Percentiles rank a stretch among this genome's conserved stretches.
Evolutionary conservation across 2,329 filamentous ascomycete species (phyloP).

Genomic region (Alternaria brassicicola): DNA sequence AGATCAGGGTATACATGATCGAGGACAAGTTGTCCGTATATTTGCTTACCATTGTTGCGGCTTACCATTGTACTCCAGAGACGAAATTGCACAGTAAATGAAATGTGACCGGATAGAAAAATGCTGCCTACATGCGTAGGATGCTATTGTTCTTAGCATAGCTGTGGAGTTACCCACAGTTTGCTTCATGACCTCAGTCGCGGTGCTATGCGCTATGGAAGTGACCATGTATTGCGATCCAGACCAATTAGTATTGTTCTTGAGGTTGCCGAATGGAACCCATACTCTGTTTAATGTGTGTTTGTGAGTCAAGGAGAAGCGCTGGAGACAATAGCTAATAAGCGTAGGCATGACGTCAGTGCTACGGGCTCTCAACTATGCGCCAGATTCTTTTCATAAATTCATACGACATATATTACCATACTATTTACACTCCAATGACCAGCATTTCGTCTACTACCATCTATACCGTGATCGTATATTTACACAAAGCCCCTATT

Average conservation of each 20-base stretch:
- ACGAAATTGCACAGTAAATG: background rate
- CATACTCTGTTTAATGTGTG: background rate
- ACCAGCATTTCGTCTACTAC: background rate
- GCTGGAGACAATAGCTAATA: background rate
- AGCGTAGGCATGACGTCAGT: background rate
- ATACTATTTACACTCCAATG: slow-evolving; percentile 2
- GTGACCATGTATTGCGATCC: background rate
- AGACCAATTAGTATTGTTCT: background rate
- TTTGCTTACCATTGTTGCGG: background rate
- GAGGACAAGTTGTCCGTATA: background rate
- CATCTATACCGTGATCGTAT: background rate
- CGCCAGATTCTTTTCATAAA: no score
- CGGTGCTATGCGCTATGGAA: background rate
- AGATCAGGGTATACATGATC: background rate
- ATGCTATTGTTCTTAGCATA: background rate
- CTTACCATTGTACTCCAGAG: background rate
- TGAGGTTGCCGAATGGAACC: background rate
- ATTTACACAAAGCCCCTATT: background rate
- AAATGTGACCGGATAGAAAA: background rate
- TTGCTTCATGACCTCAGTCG: background rate
- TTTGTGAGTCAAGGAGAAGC: background rate
- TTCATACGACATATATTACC: background rate
- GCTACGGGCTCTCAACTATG: background rate
- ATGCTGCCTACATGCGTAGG: background rate
- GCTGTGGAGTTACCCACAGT: background rate